Conservation (phyloP, 805 yeast genomes). For the Barnettozyma vustinii region DNA sequence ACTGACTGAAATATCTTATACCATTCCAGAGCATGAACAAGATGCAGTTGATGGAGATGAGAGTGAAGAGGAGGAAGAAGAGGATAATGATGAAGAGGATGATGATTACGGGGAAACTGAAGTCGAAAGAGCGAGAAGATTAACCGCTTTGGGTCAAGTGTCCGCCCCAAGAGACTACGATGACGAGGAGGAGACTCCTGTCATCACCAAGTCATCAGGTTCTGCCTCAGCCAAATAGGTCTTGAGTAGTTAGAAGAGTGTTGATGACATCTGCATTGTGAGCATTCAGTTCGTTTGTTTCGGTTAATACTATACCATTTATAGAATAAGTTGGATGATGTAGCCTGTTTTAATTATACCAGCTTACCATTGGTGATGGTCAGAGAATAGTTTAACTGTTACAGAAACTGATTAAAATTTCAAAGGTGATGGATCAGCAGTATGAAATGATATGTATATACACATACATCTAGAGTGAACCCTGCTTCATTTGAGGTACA, state of each 20-base stretch:
- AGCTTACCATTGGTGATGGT: no score
- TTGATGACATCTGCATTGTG: neutral
- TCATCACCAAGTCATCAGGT: constrained; percentile 4
- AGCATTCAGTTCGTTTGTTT: neutral
- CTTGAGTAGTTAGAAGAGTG: neutral
- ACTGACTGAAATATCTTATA: neutral
- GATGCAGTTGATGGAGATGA: constrained; percentile 17
- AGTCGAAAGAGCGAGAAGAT: constrained; percentile 59
- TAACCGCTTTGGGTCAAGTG: constrained; percentile 48
- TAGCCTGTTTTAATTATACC: no score
- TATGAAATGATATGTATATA: no score
- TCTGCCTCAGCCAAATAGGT: neutral
- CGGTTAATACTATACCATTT: neutral
- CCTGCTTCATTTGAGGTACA: no score
- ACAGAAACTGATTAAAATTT: no score
- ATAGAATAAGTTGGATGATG: neutral
- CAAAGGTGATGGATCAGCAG: no score
- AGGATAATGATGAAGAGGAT: constrained; percentile 26
- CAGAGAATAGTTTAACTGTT: no score
- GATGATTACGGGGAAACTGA: constrained; percentile 45
- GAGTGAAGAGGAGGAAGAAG: constrained; percentile 20
- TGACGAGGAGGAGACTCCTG: constrained; percentile 41
- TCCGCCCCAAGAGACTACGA: constrained; percentile 36
- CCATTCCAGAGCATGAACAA: constrained; percentile 10
- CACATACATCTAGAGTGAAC: no score